phyloP scores from a whole-genome alignment of 495 filamentous ascomycete genomes.

The Ramalina intermedia region DNA sequence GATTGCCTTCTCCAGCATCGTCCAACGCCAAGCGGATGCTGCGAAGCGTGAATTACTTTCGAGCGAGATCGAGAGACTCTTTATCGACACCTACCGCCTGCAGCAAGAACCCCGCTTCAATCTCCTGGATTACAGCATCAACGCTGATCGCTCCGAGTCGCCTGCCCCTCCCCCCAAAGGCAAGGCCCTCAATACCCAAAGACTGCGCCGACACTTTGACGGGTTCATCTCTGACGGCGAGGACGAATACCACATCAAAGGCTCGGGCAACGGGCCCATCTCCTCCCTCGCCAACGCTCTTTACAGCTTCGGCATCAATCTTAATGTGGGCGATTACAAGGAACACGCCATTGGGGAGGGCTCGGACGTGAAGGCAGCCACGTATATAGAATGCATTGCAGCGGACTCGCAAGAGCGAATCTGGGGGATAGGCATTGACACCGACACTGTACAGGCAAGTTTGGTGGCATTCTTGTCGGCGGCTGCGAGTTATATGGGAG shows the following conservation, averaged over 20 bases:
- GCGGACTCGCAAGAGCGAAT: constrained; percentile 55
- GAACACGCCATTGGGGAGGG: constrained; percentile 72
- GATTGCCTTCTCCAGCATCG: constrained; percentile 76
- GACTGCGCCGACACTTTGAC: constrained; percentile 70
- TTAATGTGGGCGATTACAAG: constrained; percentile 91
- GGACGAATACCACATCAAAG: constrained; percentile 59
- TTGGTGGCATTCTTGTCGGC: constrained; percentile 80
- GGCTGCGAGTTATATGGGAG: constrained; percentile 33
- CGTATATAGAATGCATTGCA: constrained; percentile 81
- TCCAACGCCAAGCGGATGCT: constrained; percentile 62
- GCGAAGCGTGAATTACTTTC: constrained; percentile 71
- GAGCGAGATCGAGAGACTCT: constrained; percentile 70
- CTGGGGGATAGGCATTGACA: constrained; percentile 93
- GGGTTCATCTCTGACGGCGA: constrained; percentile 79
- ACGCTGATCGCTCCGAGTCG: constrained; percentile 64
- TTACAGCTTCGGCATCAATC: constrained; percentile 63
- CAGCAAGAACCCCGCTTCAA: constrained; percentile 56
- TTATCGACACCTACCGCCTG: constrained; percentile 75
- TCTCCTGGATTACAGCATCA: constrained; percentile 86
- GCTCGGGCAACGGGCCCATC: constrained; percentile 79
- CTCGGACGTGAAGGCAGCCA: constrained; percentile 73
- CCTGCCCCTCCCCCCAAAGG: constrained; percentile 55
- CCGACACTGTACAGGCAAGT: constrained; percentile 86
- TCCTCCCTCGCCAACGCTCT: constrained; percentile 79
- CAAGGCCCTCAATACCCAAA: constrained; percentile 57